These are phyloP conservation scores for Trichoderma erinaceum DNA, from an alignment of 495 filamentous ascomycete genomes.

Conservation along the genomic window DNA sequence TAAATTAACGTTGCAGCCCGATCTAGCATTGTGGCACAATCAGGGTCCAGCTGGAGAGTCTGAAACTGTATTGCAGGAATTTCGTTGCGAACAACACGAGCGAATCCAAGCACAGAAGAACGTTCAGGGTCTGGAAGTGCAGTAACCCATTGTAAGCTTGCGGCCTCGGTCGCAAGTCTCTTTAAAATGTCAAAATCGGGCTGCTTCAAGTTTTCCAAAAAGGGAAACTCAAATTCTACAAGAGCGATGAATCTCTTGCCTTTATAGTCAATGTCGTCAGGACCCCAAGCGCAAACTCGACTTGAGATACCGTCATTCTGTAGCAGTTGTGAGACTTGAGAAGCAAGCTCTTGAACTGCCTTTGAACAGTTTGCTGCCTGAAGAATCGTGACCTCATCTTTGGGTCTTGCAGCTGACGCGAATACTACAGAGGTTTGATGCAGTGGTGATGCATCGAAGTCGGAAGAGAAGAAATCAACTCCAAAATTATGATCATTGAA, in stretches of 20 bases:
- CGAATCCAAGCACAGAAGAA: slow-evolving; percentile 46
- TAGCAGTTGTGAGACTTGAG: too few species aligned
- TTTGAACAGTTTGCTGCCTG: not conserved
- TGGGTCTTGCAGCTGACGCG: too few species aligned
- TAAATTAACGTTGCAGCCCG: not conserved
- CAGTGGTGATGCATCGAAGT: too few species aligned
- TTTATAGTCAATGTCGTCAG: not conserved
- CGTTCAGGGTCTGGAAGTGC: slow-evolving; percentile 37
- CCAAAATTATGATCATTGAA: too few species aligned
- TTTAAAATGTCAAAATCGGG: slow-evolving; percentile 34
- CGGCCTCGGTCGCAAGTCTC: slow-evolving; percentile 30
- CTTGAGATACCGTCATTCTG: not conserved
- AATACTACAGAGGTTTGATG: too few species aligned
- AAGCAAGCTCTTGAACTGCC: not conserved
- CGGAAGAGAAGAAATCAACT: too few species aligned
- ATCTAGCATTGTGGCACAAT: not conserved
- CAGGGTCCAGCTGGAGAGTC: not conserved
- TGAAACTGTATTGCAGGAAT: not conserved
- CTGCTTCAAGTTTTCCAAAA: slow-evolving; percentile 35
- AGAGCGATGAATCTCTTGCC: slow-evolving; percentile 30
- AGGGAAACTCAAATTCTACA: slow-evolving; percentile 37
- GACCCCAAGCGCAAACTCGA: not conserved
- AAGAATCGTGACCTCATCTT: too few species aligned
- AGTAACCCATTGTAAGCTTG: slow-evolving; percentile 45
- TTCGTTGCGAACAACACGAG: slow-evolving; percentile 39